A percentile compares a stretch with the other conserved stretches of the same genome.
Evolutionary conservation across 495 filamentous ascomycete genomes (phyloP).

Genomic region (Paragyromitra xinjiangensis): DNA sequence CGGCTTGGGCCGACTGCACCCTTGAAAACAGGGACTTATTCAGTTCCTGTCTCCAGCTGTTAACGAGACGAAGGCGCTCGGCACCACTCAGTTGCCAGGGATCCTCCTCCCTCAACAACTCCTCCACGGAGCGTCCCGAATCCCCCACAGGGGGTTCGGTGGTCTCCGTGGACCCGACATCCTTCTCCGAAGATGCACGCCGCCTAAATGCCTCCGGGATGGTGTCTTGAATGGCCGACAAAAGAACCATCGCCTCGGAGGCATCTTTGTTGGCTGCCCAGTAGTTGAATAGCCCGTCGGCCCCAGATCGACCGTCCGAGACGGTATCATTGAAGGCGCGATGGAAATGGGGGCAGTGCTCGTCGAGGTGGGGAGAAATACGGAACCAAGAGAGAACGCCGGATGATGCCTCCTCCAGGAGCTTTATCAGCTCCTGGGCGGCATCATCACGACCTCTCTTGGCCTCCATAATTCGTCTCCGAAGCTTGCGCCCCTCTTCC

Average conservation of each 20-base stretch:
- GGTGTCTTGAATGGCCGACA: conserved; percentile 3
- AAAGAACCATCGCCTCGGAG: conserved; percentile 7
- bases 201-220: conserved; percentile 37
- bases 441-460: conserved; percentile 13
- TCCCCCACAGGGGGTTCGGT: background rate
- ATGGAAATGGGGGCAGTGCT: conserved; percentile 18
- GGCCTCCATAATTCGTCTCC: conserved; percentile 23
- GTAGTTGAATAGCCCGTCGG: conserved; percentile 24
- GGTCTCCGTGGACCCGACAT: background rate
- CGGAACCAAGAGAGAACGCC: conserved; percentile 32
- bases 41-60: conserved; percentile 31
- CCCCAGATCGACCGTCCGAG: conserved; percentile 9
- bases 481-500: conserved; percentile 1
- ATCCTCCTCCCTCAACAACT: conserved; percentile 1
- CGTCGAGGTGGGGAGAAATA: conserved; percentile 19
- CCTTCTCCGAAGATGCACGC: background rate
- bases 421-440: background rate
- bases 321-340: conserved; percentile 13
- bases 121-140: conserved; percentile 30
- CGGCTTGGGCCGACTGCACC: conserved; percentile 10
- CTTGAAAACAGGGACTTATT: conserved; percentile 10
- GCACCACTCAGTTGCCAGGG: conserved; percentile 18
- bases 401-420: conserved; percentile 19
- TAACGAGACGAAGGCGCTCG: conserved; percentile 23
- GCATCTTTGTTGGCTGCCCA: conserved; percentile 31